Evolutionary conservation across 2,329 filamentous ascomycete genomes (phyloP), one percentile per base, ranked within the genome.

Genomic region (Trichoderma atroviride): DNA sequence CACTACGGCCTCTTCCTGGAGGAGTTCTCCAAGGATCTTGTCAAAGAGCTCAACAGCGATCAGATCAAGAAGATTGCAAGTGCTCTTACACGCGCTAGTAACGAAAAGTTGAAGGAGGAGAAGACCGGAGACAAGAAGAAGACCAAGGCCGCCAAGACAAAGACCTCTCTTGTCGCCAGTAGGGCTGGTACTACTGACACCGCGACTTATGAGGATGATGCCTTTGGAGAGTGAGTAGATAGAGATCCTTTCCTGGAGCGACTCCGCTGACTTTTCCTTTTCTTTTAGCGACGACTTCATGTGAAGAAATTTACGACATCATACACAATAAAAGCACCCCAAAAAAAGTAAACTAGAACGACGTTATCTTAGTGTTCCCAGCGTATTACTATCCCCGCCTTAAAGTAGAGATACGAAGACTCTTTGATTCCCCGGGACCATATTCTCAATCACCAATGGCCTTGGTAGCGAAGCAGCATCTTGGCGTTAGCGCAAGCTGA

Each of bases 81-180:
- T 80, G 87, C 88, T 5, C 82, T 99, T 76, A 97, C 94, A n/a
- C 91, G 94, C 5, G 86, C 97, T 69, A 88, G 93, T 79, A 99
- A 99, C 79, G 96, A 98, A 88, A 97, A 97, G 87, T 91, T 98
- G 91, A 96, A 94, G 85, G 94, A 97, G 81, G 96, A 99, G 87
- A 97, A 98, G 87, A 90, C 91, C 4, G 89, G 92, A 4, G 93
- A 97, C 73, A 97, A 97, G 86, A 90, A 92, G 67, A 99, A 98
- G 89, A 89, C 86, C 75, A 98, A 98, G 88, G 94, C 94, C 5
- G 92, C 93, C 71, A 98, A 98, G 89, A 97, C 92, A 50, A 99
- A 99, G 89, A 89, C 92, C 22, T 91, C 89, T 7, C 84, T 98
- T 61, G 91, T 92, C 68, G 89, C 92, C 70, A 83, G 81, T 77